phyloP scores from a whole-genome alignment of 2,329 filamentous ascomycete species.

The Fusarium domesticum region DNA sequence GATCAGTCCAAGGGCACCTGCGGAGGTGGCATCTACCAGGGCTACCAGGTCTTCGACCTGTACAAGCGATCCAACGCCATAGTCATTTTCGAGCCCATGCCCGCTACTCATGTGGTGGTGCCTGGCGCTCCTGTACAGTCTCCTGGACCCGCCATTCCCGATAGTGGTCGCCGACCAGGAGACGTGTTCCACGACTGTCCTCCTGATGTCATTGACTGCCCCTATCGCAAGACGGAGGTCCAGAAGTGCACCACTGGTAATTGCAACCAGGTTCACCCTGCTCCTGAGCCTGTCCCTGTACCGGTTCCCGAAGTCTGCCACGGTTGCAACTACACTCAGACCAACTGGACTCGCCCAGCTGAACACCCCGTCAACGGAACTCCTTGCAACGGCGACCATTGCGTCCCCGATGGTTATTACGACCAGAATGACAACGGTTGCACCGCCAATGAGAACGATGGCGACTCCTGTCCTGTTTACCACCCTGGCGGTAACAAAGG shows the following conservation, averaged over 20 bases:
- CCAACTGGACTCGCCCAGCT: constrained; percentile 21
- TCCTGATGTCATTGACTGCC: constrained; percentile 15
- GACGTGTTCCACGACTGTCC: constrained; percentile 21
- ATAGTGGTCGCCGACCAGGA: constrained; percentile 9
- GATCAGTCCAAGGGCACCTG: constrained; percentile 19
- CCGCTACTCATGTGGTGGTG: constrained; percentile 1
- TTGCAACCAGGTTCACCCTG: constrained; percentile 3
- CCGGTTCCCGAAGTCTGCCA: constrained; percentile 6
- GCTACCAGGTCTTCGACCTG: constrained; percentile 19
- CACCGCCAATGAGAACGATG: not conserved
- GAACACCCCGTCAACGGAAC: constrained; percentile 13
- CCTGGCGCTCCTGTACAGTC: constrained; percentile 4
- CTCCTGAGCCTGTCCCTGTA: constrained; percentile 8
- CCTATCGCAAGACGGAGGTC: constrained; percentile 15
- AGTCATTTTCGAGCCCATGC: constrained; percentile 11
- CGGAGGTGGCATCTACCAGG: constrained; percentile 12
- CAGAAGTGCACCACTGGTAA: constrained; percentile 12
- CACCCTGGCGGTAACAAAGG: not conserved
- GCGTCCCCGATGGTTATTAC: not conserved
- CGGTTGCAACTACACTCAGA: constrained; percentile 12
- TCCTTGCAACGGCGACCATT: constrained; percentile 2
- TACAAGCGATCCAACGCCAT: constrained; percentile 19
- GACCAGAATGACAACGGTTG: not conserved
- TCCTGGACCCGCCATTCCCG: constrained; percentile 1
- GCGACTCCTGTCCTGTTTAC: constrained; percentile 2